phyloP scores from a whole-genome alignment of 352 stramenopile genomes.

The Phytophthora multivora region DNA sequence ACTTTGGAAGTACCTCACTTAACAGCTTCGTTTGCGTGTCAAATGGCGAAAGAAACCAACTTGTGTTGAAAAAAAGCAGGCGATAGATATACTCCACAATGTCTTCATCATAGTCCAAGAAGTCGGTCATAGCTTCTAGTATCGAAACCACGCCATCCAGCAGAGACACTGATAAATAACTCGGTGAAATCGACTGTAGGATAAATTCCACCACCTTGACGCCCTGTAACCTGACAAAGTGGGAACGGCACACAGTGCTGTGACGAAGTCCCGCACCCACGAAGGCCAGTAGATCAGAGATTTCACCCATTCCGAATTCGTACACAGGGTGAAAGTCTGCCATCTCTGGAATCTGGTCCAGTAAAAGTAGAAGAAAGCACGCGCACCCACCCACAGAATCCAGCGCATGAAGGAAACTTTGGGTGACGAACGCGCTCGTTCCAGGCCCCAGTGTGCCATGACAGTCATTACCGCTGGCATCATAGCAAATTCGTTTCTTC shows the following conservation, averaged over 20 bases:
- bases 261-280: slow-evolving; percentile 56
- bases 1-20: slow-evolving; percentile 59
- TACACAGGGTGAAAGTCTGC: slow-evolving; percentile 77
- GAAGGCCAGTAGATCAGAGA: slow-evolving; percentile 66
- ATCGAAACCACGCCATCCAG: slow-evolving; percentile 69
- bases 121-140: slow-evolving; percentile 59
- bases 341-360: slow-evolving; percentile 82
- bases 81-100: slow-evolving; percentile 55
- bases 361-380: slow-evolving; percentile 70
- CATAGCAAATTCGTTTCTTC: slow-evolving; percentile 58
- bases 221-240: slow-evolving; percentile 72
- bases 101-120: slow-evolving; percentile 36
- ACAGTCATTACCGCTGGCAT: slow-evolving; percentile 79
- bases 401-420: slow-evolving; percentile 67
- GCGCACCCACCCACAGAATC: slow-evolving; percentile 71
- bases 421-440: slow-evolving; percentile 65
- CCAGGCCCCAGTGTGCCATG: slow-evolving; percentile 73
- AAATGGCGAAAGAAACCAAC: slow-evolving; percentile 80
- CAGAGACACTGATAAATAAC: slow-evolving; percentile 62
- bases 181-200: slow-evolving; percentile 75
- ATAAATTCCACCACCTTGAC: slow-evolving; percentile 82
- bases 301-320: slow-evolving; percentile 72
- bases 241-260: slow-evolving; percentile 68
- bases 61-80: slow-evolving; percentile 79
- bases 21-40: slow-evolving; percentile 78